Evolutionary conservation across 176 grass and related monocot genomes (phyloP).

Genomic region (Saccharum officinarum): DNA sequence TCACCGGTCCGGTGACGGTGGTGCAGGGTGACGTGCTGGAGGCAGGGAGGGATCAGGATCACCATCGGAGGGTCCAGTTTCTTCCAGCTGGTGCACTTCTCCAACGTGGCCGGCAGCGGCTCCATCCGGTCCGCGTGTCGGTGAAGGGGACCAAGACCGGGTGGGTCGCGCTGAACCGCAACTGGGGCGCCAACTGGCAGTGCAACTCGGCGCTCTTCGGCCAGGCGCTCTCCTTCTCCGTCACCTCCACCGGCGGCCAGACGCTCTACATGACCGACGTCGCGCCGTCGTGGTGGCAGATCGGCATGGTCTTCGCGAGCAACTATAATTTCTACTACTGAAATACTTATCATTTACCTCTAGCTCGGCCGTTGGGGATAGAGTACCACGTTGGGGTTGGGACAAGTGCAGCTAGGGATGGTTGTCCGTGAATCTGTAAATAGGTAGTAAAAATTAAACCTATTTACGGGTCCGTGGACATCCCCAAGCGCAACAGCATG

Average conservation of each 20-base stretch:
- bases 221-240: constrained; percentile 33
- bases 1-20: neutral
- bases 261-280: constrained; percentile 10
- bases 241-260: constrained; percentile 37
- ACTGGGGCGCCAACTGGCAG: constrained; percentile 57
- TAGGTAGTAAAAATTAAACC: too few species aligned
- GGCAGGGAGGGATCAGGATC: constrained; percentile 22
- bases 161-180: constrained; percentile 28
- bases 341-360: neutral
- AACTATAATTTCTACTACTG: constrained; percentile 13
- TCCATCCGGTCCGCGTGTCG: constrained; percentile 20
- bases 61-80: constrained; percentile 1
- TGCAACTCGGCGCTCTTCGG: constrained; percentile 17
- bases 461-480: too few species aligned
- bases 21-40: constrained; percentile 26
- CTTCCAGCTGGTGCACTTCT: constrained; percentile 13
- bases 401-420: too few species aligned
- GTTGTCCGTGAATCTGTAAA: too few species aligned
- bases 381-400: too few species aligned
- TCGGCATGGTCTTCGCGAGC: neutral
- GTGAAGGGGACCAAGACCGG: constrained; percentile 13
- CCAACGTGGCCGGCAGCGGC: constrained; percentile 27
- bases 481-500: neutral
- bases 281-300: constrained; percentile 7
- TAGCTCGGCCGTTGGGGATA: too few species aligned